Evolutionary conservation across 1,139 yeast species (phyloP), one percentile per base, ranked within the genome.

Genomic region (Kodamaea ohmeri): DNA sequence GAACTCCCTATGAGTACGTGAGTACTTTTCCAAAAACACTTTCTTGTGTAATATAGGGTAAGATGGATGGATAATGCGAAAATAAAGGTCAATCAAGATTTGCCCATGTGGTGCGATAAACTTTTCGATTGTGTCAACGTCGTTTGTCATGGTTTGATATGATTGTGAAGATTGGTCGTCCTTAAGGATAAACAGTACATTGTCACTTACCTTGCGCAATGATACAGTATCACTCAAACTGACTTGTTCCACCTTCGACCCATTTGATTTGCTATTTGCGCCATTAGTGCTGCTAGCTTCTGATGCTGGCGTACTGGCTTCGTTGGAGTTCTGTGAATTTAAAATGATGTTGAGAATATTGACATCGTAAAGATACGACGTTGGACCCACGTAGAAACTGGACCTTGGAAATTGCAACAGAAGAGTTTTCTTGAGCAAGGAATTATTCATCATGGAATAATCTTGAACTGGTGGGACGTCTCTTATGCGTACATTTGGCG

Each of bases 101-200:
- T 79, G 84, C 1, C 94, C 94, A 58, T 83, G 86, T 0, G 94
- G 94, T 13, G 86, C 81, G 26, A 84, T 80, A 45, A 83, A 71
- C 49, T 75, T 72, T 52, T 84, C 94, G 17, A 84, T 83, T 18
- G 80, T 67, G 51, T 84, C 90, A 4, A 83, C 82, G 46, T 79
- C 85, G 46, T 74, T 71, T 34, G 83, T 83, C 63, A 85, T 80
- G 25, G 72, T 67, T 49, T 74, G 72, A 50, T 78, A 81, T 12
- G 80, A 64, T 41, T 76, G 77, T 34, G 80, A 81, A 11, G 85
- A 75, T 53, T 78, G 84, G 54, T 84, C 92, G 53, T 84, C 92
- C 47, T 83, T 71, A 14, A 84, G 61, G 2, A 83, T 68, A 52
- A 84, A 84, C 52, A 80, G 87, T 8, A 78, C 80, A 28, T 67